phyloP scores from a whole-genome alignment of 2,329 filamentous ascomycete genomes.

The Colletotrichum spaethianum region DNA sequence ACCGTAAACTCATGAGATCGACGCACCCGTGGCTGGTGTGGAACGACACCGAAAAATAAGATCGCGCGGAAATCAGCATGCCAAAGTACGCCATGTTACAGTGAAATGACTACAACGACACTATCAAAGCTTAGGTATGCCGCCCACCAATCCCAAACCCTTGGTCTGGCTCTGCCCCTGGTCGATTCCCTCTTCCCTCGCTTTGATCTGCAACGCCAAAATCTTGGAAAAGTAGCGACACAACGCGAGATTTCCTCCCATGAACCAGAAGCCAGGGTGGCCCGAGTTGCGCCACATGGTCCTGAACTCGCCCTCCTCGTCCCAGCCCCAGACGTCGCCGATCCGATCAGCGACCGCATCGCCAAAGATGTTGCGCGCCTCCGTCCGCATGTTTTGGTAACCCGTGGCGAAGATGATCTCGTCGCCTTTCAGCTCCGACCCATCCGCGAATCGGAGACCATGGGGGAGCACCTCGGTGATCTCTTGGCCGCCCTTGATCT shows the following conservation, averaged over 20 bases:
- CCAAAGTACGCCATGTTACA: not conserved
- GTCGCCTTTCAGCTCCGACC: conserved; percentile 51
- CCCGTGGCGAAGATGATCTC: conserved; percentile 63
- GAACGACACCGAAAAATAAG: not conserved
- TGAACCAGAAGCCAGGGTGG: conserved; percentile 54
- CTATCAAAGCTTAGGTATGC: not conserved
- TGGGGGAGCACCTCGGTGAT: conserved; percentile 65
- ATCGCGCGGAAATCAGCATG: too few relatives aligned
- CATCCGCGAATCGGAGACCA: conserved; percentile 60
- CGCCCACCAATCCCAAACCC: not conserved
- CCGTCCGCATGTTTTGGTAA: conserved; percentile 68
- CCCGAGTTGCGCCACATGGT: conserved; percentile 51
- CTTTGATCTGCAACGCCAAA: conserved; percentile 49
- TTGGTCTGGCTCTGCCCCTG: not conserved
- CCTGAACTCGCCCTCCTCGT: conserved; percentile 62
- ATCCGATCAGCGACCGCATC: conserved; percentile 62
- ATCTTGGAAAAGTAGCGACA: conserved; percentile 53
- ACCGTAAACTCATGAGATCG: not conserved
- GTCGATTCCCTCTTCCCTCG: conserved; percentile 36
- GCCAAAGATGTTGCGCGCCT: conserved; percentile 63
- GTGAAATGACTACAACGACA: not conserved
- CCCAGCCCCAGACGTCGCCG: conserved; percentile 63
- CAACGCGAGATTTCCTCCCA: conserved; percentile 53
- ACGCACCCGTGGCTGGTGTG: not conserved
- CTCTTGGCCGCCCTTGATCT: conserved; percentile 65